phyloP scores from a whole-genome alignment of 306 rosid species.

The Fragaria vesca region DNA sequence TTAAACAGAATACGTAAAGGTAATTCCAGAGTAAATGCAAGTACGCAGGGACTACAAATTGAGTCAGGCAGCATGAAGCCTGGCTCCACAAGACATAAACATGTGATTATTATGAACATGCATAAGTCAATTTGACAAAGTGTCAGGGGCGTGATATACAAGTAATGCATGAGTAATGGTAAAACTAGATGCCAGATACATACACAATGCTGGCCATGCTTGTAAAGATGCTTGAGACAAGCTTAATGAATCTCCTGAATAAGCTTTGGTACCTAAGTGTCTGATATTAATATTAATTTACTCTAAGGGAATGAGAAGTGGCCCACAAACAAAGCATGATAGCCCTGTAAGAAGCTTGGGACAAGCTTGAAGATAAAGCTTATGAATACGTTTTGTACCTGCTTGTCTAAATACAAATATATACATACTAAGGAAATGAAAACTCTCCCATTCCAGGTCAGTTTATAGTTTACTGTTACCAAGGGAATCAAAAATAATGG shows the following conservation, averaged over 20 bases:
- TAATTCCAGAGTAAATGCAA: not conserved
- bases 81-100: not conserved
- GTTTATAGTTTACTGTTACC: not conserved
- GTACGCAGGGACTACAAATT: too few species aligned
- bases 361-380: not conserved
- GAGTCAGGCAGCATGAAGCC: not conserved
- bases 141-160: not conserved
- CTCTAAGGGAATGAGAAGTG: not conserved
- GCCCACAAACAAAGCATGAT: not conserved
- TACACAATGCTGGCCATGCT: not conserved
- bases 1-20: not conserved
- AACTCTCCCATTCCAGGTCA: not conserved
- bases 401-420: not conserved
- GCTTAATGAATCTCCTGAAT: not conserved
- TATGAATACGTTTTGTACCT: not conserved
- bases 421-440: not conserved
- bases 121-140: not conserved
- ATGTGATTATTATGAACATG: not conserved
- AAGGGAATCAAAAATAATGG: not conserved
- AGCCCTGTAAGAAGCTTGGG: not conserved
- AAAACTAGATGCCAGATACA: not conserved
- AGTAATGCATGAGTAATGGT: not conserved
- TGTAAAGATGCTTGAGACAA: constrained; percentile 1
- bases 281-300: not conserved
- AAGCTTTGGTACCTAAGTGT: not conserved